These are phyloP conservation scores for Selaginella moellendorffii DNA, from an alignment of 75 land plant genomes.

Conservation along the genomic window DNA sequence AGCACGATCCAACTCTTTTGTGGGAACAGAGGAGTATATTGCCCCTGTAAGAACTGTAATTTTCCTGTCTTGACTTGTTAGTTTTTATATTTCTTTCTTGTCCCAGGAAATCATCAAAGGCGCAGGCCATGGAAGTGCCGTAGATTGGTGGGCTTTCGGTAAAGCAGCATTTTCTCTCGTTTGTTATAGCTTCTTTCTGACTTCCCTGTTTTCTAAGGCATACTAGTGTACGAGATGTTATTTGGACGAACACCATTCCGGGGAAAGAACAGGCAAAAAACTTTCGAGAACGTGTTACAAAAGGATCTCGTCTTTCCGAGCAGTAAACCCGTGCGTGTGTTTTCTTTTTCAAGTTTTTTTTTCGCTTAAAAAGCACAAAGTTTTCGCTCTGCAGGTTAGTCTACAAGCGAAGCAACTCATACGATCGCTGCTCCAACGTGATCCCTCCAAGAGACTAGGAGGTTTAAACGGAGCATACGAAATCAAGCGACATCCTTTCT, in stretches of 20 bases:
- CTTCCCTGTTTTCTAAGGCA: slow-evolving; percentile 29
- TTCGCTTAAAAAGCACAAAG: not conserved
- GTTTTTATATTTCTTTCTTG: not conserved
- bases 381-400: slow-evolving; percentile 41
- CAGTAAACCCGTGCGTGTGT: slow-evolving; percentile 50
- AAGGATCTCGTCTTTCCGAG: slow-evolving; percentile 88
- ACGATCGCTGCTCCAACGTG: slow-evolving; percentile 35
- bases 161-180: not conserved
- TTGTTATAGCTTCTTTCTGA: not conserved
- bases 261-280: slow-evolving; percentile 81
- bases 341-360: not conserved
- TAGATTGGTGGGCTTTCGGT: slow-evolving; percentile 76
- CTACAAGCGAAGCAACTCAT: slow-evolving; percentile 58
- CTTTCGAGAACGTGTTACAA: slow-evolving; percentile 73
- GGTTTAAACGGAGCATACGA: slow-evolving; percentile 51
- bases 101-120: slow-evolving; percentile 54
- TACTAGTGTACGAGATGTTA: slow-evolving; percentile 85
- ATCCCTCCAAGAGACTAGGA: slow-evolving; percentile 49
- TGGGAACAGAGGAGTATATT: slow-evolving; percentile 21
- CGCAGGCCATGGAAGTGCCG: slow-evolving; percentile 63
- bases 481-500: slow-evolving; percentile 59
- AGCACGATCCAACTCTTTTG: slow-evolving; percentile 10
- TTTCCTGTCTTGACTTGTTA: not conserved
- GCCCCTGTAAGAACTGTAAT: slow-evolving; percentile 1
- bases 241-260: slow-evolving; percentile 92